Evolutionary conservation across 108 stramenopile species (phyloP).

Genomic region (Cyclotella kingstonii): DNA sequence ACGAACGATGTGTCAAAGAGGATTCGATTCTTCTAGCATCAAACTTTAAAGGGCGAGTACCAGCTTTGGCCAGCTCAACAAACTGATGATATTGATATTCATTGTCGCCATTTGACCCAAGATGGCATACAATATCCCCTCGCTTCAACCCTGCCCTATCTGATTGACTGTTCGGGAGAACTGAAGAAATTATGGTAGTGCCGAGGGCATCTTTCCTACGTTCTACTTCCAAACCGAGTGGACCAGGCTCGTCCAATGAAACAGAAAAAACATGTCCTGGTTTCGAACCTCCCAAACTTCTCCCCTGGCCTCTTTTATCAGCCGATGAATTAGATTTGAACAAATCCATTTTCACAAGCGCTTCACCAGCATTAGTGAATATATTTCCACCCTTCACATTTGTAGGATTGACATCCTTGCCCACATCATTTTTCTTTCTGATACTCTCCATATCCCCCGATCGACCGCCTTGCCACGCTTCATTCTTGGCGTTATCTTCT

Average conservation of each 20-base stretch:
- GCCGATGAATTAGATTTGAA: constrained; percentile 11
- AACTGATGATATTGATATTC: constrained; percentile 77
- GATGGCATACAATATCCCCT: constrained; percentile 77
- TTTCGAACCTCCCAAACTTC: constrained; percentile 57
- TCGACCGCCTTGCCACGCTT: constrained; percentile 25
- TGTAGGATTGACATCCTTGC: constrained; percentile 3
- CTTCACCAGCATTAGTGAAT: constrained; percentile 45
- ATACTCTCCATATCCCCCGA: constrained; percentile 28
- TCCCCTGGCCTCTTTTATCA: constrained; percentile 49
- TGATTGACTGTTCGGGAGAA: constrained; percentile 55
- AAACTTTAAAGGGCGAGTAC: constrained; percentile 56
- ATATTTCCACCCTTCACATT: constrained; percentile 25
- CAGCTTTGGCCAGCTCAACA: constrained; percentile 47
- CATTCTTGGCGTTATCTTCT: constrained; percentile 18
- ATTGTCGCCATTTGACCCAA: constrained; percentile 58
- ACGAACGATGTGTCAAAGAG: constrained; percentile 24
- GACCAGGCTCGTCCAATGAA: constrained; percentile 48
- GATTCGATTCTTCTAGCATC: constrained; percentile 51
- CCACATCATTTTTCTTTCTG: constrained; percentile 19
- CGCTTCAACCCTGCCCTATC: constrained; percentile 60
- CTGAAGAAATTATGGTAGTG: constrained; percentile 58
- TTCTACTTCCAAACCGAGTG: constrained; percentile 65
- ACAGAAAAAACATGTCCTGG: constrained; percentile 59
- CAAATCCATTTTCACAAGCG: constrained; percentile 35
- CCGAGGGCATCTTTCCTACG: constrained; percentile 45